A percentile compares a stretch with the other conserved stretches of the same genome.
phyloP scores from a whole-genome alignment of 108 stramenopile species.

The Licmophora abbreviata region DNA sequence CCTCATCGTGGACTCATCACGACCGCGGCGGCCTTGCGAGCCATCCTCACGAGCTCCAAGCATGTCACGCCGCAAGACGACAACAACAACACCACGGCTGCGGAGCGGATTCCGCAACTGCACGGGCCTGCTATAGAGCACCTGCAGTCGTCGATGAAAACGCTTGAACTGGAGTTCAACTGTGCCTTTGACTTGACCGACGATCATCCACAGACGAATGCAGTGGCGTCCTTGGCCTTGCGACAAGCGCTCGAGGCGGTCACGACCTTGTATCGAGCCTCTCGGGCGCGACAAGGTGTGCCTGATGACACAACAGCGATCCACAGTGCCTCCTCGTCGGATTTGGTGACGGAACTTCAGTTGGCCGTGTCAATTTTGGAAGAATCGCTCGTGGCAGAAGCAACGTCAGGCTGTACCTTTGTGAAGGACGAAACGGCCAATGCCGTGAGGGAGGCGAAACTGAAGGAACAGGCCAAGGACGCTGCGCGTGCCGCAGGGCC shows the following conservation, averaged over 20 bases:
- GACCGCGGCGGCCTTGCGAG: slow-evolving; percentile 35
- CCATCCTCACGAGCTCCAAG: slow-evolving; percentile 26
- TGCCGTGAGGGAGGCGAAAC: slow-evolving; percentile 29
- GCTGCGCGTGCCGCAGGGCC: slow-evolving; percentile 32
- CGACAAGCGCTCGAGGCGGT: slow-evolving; percentile 12
- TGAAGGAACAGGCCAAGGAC: slow-evolving; percentile 41
- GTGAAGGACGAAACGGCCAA: slow-evolving; percentile 16
- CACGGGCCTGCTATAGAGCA: slow-evolving; percentile 41
- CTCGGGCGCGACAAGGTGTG: slow-evolving; percentile 1
- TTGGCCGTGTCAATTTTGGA: slow-evolving; percentile 9
- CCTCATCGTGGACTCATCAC: slow-evolving; percentile 44
- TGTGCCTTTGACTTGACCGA: too few species aligned
- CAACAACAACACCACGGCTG: slow-evolving; percentile 2
- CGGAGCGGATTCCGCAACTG: slow-evolving; percentile 30
- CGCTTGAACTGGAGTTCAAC: slow-evolving; percentile 49
- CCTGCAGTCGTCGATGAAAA: slow-evolving; percentile 21
- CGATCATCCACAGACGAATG: too few species aligned
- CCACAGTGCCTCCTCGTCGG: background rate
- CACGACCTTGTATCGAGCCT: slow-evolving; percentile 2
- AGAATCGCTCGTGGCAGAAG: slow-evolving; percentile 21
- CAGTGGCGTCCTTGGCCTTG: slow-evolving; percentile 21
- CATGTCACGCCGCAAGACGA: slow-evolving; percentile 3
- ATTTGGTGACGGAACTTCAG: slow-evolving; percentile 3
- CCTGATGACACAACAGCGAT: slow-evolving; percentile 1
- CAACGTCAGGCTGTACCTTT: slow-evolving; percentile 13